Evolutionary conservation across 1,139 yeast genomes (phyloP).

Genomic region (Ashbya aceris): DNA sequence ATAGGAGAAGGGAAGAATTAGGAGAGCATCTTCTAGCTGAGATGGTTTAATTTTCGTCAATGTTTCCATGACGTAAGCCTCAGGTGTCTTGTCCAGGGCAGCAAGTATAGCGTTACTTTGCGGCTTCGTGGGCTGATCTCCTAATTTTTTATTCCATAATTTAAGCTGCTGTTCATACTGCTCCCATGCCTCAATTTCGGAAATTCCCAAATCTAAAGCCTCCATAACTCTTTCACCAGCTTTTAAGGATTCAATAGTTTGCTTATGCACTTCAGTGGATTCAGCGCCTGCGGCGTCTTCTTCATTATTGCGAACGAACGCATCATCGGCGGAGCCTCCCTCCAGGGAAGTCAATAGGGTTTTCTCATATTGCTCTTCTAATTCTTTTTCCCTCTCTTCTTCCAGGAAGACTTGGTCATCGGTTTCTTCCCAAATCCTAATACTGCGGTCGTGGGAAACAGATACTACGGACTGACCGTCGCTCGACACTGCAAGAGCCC

Average conservation of each 20-base stretch:
- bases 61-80: constrained; percentile 67
- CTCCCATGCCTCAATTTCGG: constrained; percentile 54
- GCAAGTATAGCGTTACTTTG: constrained; percentile 58
- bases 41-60: constrained; percentile 64
- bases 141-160: constrained; percentile 34
- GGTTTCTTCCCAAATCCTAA: constrained; percentile 84
- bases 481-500: constrained; percentile 73
- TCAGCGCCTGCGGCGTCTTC: constrained; percentile 40
- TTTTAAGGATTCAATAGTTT: constrained; percentile 83
- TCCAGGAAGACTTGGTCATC: constrained; percentile 91
- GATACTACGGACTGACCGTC: constrained; percentile 70
- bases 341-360: constrained; percentile 66
- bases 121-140: constrained; percentile 48
- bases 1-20: constrained; percentile 84
- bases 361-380: constrained; percentile 83
- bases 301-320: constrained; percentile 30
- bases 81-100: constrained; percentile 65
- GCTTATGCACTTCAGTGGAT: constrained; percentile 63
- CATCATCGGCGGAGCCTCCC: constrained; percentile 42
- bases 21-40: constrained; percentile 83
- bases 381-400: constrained; percentile 91
- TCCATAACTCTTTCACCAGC: constrained; percentile 93
- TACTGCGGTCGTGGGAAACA: constrained; percentile 90
- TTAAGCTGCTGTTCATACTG: constrained; percentile 36
- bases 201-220: constrained; percentile 75